Percentiles rank a stretch among this genome's conserved stretches.
Conservation (phyloP, 2,329 filamentous ascomycete species). For the Emergomyces pasteurianus region DNA sequence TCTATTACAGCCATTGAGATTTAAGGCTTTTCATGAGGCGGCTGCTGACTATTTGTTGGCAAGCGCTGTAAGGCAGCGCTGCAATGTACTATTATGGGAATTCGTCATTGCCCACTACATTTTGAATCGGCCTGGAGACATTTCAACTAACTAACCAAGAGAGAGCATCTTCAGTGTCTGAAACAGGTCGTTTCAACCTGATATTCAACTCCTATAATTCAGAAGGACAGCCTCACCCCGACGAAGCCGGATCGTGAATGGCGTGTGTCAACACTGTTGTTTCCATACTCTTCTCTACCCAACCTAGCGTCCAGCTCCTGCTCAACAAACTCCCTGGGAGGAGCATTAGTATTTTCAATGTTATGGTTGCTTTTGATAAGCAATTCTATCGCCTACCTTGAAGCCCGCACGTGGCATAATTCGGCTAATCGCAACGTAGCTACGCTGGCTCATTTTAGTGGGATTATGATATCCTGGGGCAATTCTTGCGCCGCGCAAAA, state of each 20-base stretch:
- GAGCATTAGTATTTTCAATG: not conserved
- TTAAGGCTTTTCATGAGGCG: not conserved
- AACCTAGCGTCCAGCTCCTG: not conserved
- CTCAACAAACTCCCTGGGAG: not conserved
- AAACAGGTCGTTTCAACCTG: not conserved
- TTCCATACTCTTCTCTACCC: not conserved
- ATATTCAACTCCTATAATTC: not conserved
- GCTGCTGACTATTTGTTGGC: not conserved
- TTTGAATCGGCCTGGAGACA: not conserved
- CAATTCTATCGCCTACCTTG: not conserved
- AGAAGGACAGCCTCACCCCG: not conserved
- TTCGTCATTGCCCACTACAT: not conserved
- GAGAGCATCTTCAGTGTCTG: not conserved
- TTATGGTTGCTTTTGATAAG: not conserved
- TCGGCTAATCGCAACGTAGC: not conserved
- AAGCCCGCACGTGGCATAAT: not conserved
- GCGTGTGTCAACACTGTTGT: not conserved
- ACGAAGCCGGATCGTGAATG: not conserved
- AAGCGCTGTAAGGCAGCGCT: not conserved
- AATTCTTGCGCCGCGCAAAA: not conserved
- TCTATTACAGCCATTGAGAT: not conserved
- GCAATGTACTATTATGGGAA: no score
- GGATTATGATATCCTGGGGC: not conserved
- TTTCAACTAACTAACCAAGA: not conserved
- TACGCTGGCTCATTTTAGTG: not conserved